These are phyloP conservation scores for Chlamydomonas sp. DNA, from an alignment of 139 green algal species.

Conservation along the genomic window DNA sequence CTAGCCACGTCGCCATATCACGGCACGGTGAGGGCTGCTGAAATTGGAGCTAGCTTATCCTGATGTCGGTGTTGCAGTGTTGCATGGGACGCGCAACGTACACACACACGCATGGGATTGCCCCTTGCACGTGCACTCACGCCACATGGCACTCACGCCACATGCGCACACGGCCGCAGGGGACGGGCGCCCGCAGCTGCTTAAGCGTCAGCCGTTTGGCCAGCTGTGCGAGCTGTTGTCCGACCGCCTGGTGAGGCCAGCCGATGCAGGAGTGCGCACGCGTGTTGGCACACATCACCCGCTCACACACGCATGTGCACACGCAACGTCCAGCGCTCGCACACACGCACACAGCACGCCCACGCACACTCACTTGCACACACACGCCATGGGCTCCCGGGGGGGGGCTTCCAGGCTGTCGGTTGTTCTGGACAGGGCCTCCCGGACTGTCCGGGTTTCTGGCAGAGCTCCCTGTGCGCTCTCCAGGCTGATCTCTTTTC, in stretches of 20 bases:
- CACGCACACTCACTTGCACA: too few species aligned
- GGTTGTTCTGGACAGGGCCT: too few species aligned
- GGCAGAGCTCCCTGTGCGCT: too few species aligned
- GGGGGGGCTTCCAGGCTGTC: not conserved
- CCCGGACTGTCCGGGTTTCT: too few species aligned
- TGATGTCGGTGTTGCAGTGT: not conserved
- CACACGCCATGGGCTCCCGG: not conserved
- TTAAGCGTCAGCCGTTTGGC: conserved; percentile 32
- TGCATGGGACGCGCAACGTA: not conserved
- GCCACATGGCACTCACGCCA: not conserved
- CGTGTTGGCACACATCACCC: too few species aligned
- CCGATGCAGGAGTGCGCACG: too few species aligned
- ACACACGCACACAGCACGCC: too few species aligned
- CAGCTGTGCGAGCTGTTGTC: conserved; percentile 41
- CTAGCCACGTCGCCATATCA: conserved; percentile 32
- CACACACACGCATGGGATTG: not conserved
- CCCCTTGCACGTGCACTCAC: not conserved
- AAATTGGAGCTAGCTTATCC: not conserved
- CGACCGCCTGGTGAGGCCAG: conserved; percentile 21
- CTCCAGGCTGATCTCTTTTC: too few species aligned
- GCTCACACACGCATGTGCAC: not conserved
- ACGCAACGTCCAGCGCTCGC: too few species aligned
- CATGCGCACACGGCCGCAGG: conserved; percentile 6
- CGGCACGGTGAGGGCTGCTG: conserved; percentile 24
- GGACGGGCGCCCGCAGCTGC: conserved; percentile 37